Evolutionary conservation across 805 yeast species (phyloP), one percentile per base, ranked within the genome.

Genomic region (Hanseniaspora singularis): DNA sequence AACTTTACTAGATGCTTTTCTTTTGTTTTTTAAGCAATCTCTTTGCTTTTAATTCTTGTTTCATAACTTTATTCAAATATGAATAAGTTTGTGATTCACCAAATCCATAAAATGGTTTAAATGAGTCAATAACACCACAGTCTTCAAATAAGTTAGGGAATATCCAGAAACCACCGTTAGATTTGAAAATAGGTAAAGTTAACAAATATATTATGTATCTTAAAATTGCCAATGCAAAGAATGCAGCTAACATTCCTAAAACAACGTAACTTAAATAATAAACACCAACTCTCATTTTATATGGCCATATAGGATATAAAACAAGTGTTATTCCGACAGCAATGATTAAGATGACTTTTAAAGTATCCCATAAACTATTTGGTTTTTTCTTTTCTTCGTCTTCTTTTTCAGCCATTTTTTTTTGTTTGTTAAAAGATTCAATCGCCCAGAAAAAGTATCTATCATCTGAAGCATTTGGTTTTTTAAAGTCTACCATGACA

Each of bases 101-200:
- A 83, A 87, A 87, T 3, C 78, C 92, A 59, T 82, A 92, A n/a
- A 80, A 54, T 3, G 98, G 98, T 53, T 72, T 72, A 68, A 92
- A 92, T 68, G 95, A 82, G 50, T 89, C 97, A 51, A 89, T 59
- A 52, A 92, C 81, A 20, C 96, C 95, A 56, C 94, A 88, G 59
- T 92, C 98, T 52, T 80, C 98, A 64, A 88, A 92, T 59, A 92
- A 70, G 60, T 89, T 89, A 49, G 98, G 98, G 72, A 86, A 89
- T 39, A 92, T 61, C 98, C 98, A 92, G 60, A 92, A 72, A n/a
- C 94, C 95, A 36, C 77, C 76, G 49, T 72, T 65, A 19, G 45
- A 50, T 30, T 52, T 57, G 20, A 52, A 50, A 10, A 60, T 37
- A 7, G 57, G 52, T 31, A 59, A 45, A 4, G 64, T 59, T 1